Conservation (phyloP, 805 yeast species). For the Spathaspora boniae region DNA sequence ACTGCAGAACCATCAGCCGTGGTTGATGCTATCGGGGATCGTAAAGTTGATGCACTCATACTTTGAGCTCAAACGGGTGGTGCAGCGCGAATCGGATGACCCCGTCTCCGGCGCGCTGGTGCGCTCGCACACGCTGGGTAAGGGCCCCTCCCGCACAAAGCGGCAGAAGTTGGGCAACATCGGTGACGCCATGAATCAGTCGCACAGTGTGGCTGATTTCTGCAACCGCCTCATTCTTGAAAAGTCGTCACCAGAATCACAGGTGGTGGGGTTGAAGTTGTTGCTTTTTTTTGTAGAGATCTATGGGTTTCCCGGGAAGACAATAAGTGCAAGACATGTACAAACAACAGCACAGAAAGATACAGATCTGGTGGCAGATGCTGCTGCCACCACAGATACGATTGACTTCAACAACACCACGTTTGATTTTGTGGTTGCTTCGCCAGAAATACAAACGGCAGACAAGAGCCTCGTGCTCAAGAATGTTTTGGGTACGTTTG, state of each 20-base stretch:
- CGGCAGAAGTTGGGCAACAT: constrained; percentile 26
- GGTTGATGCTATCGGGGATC: constrained; percentile 42
- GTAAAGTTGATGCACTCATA: constrained; percentile 27
- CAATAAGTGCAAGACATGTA: not conserved
- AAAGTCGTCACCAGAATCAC: constrained; percentile 11
- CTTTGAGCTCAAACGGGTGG: constrained; percentile 19
- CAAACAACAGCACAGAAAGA: not conserved
- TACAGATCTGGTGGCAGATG: not conserved
- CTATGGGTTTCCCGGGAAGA: not conserved
- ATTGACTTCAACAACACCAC: constrained; percentile 3
- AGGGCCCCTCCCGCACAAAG: constrained; percentile 14
- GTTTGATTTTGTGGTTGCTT: constrained; percentile 8
- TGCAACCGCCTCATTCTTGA: constrained; percentile 21
- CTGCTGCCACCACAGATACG: not conserved
- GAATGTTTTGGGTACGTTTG: constrained; percentile 19
- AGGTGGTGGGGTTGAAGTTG: constrained; percentile 15
- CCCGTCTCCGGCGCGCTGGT: constrained; percentile 1
- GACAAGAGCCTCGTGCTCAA: constrained; percentile 13
- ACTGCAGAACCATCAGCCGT: constrained; percentile 19
- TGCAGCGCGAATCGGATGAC: constrained; percentile 2
- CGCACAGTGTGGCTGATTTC: constrained; percentile 21
- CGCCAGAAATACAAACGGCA: constrained; percentile 4
- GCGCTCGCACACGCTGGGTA: too few species aligned
- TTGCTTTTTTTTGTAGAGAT: constrained; percentile 16
- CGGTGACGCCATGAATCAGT: constrained; percentile 15